Evolutionary conservation across 306 rosid genomes (phyloP).

Genomic region (Quercus suber): DNA sequence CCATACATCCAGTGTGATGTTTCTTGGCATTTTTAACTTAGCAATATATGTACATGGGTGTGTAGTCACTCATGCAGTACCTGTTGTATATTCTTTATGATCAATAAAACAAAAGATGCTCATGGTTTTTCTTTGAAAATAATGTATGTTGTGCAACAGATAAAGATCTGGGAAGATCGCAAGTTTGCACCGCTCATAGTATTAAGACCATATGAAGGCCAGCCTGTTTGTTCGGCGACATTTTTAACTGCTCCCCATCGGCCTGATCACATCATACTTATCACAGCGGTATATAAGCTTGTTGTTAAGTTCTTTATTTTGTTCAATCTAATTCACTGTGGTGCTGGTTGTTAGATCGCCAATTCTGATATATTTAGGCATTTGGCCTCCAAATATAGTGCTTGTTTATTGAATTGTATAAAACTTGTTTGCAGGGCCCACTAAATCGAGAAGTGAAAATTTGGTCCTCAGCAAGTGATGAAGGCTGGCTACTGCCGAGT

Average conservation of each 20-base stretch:
- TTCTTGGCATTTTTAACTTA: not conserved
- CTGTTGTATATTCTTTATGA: not conserved
- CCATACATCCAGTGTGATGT: not conserved
- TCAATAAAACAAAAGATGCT: not conserved
- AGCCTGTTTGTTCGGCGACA: slow-evolving; percentile 83
- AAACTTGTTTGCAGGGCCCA: slow-evolving; percentile 58
- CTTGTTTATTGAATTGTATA: slow-evolving; percentile 8
- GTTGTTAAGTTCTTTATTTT: not conserved
- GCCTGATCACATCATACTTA: slow-evolving; percentile 90
- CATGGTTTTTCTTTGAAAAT: slow-evolving; percentile 1
- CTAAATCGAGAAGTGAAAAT: slow-evolving; percentile 89
- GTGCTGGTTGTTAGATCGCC: not conserved
- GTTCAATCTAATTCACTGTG: not conserved
- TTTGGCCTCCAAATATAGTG: not conserved
- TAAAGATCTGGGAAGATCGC: slow-evolving; percentile 94
- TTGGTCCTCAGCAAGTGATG: slow-evolving; percentile 85
- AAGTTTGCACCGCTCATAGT: slow-evolving; percentile 74
- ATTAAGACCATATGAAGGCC: slow-evolving; percentile 83
- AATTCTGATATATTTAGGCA: not conserved
- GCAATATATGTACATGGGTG: not conserved
- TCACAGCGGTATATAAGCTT: slow-evolving; percentile 70
- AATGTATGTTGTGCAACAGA: slow-evolving; percentile 42
- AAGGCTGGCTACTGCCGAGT: slow-evolving; percentile 92
- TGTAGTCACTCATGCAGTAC: not conserved
- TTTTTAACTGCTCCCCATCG: slow-evolving; percentile 80